phyloP scores from a whole-genome alignment of 2,329 filamentous ascomycete species.

The Fusarium duplospermum region DNA sequence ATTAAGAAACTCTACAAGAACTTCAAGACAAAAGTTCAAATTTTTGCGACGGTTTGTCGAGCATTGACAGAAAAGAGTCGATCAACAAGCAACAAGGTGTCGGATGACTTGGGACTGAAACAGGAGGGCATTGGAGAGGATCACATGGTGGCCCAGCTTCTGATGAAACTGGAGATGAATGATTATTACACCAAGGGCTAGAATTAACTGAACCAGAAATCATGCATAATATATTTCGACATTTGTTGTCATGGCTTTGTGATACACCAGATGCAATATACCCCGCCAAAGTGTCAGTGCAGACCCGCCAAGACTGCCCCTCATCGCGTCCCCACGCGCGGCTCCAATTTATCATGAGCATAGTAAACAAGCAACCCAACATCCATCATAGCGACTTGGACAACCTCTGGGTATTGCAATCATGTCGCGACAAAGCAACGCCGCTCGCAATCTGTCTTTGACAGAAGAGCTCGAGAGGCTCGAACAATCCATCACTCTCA shows the following conservation, averaged over 20 bases:
- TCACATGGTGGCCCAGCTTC: constrained; percentile 75
- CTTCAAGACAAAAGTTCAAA: constrained; percentile 78
- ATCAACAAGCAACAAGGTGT: constrained; percentile 46
- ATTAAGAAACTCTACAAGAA: constrained; percentile 66
- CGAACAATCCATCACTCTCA: constrained; percentile 96
- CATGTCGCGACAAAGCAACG: constrained; percentile 63
- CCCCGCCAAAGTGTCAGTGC: constrained; percentile 28
- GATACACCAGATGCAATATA: neutral
- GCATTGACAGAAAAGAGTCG: constrained; percentile 73
- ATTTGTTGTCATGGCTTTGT: neutral
- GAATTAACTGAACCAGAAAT: neutral
- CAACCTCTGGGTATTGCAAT: neutral
- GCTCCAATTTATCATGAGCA: constrained; percentile 30
- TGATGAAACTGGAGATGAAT: constrained; percentile 78
- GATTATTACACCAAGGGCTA: constrained; percentile 66
- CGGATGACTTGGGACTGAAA: constrained; percentile 49
- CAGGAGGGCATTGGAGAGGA: constrained; percentile 56
- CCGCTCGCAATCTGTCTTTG: constrained; percentile 74
- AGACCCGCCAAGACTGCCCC: constrained; percentile 39
- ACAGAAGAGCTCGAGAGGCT: constrained; percentile 96
- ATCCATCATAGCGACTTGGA: constrained; percentile 7
- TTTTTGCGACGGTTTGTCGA: constrained; percentile 80
- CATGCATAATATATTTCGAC: neutral
- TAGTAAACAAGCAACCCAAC: constrained; percentile 12
- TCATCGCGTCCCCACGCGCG: constrained; percentile 49